Evolutionary conservation across 169 alveolate genomes (phyloP), one percentile per base, ranked within the genome.

Genomic region (Plasmodium vivax): DNA sequence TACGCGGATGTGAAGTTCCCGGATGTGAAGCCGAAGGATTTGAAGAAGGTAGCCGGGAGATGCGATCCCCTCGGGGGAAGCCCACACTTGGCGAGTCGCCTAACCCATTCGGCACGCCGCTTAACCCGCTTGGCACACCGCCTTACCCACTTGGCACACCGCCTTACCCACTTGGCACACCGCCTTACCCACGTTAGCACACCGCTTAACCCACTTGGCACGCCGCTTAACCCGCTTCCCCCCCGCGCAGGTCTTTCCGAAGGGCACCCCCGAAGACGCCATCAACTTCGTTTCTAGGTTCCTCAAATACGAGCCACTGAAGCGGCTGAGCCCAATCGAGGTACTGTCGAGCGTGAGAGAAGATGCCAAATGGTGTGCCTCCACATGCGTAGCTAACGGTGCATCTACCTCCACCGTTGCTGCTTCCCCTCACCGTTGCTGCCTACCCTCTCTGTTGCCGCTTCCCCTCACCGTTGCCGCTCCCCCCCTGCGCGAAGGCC

Each of bases 1-100:
- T 98, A 98, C 94, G 96, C 97, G n/a, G 98, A 98, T 56, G 98
- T 97, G 43, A 97, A 97, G 73, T 98, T 98, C 85, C 99, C 99
- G 0, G 96, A 97, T 84, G 97, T 99, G 41, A 73, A 94, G 51
- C 95, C 96, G 5, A 95, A 93, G 51, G 97, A 96, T 36, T 94
- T 94, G n/a, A 79, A 84, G 23, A 94, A 80, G 68, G 94, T 87
- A 47, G 19, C 47, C 38, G 56, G 43, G 10, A 38, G 1, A 7
- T 2, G n/a, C 12, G 27, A 8, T 6, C 38, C 27, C 23, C 9
- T 19, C 6, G 10, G 3, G 62, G 30, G 23, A 27, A 2, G 23
- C 19, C 4, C 2, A 47, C 58, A 47, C 19, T 47, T 47, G 19
- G 2, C 1, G 3, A 1, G 6, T 10, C 58, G 10, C 1, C 4